Evolutionary conservation across 2,329 filamentous ascomycete species (phyloP).

Genomic region (Lasiodiplodia gonubiensis): DNA sequence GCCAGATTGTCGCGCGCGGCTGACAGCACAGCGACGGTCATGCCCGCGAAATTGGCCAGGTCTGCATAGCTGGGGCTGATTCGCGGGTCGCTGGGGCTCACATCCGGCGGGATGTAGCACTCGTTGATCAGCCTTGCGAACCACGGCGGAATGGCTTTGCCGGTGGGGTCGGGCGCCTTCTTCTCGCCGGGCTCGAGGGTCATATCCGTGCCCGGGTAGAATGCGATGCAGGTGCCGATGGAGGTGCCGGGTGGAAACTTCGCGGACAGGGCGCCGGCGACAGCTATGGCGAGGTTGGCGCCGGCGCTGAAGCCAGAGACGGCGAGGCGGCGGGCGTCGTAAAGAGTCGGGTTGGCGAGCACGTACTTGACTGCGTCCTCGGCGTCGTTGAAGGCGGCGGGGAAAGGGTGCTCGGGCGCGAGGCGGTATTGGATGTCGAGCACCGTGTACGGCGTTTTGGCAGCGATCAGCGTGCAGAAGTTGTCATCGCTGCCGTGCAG

Average conservation of each 20-base stretch:
- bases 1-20: conserved; percentile 46
- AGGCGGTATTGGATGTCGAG: conserved; percentile 48
- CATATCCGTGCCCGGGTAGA: conserved; percentile 46
- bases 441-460: conserved; percentile 38
- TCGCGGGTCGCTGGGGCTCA: conserved; percentile 40
- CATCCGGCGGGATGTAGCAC: conserved; percentile 38
- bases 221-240: conserved; percentile 37
- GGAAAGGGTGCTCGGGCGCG: conserved; percentile 48
- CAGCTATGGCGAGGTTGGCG: conserved; percentile 45
- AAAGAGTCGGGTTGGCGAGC: conserved; percentile 31
- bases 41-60: conserved; percentile 34
- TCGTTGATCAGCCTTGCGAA: conserved; percentile 41
- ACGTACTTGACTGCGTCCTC: conserved; percentile 45
- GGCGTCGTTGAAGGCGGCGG: conserved; percentile 45
- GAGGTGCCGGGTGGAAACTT: conserved; percentile 39
- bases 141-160: conserved; percentile 32
- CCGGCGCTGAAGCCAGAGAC: conserved; percentile 52
- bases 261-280: conserved; percentile 31
- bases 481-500: conserved; percentile 48
- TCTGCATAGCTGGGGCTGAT: conserved; percentile 45
- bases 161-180: conserved; percentile 35
- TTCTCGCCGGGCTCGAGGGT: conserved; percentile 39
- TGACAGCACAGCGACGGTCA: conserved; percentile 41
- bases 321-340: conserved; percentile 39
- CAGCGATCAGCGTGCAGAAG: conserved; percentile 45